A percentile compares a stretch with the other conserved stretches of the same genome.
phyloP scores from a whole-genome alignment of 106 monocot genomes.

The Apostasia ramifera region DNA sequence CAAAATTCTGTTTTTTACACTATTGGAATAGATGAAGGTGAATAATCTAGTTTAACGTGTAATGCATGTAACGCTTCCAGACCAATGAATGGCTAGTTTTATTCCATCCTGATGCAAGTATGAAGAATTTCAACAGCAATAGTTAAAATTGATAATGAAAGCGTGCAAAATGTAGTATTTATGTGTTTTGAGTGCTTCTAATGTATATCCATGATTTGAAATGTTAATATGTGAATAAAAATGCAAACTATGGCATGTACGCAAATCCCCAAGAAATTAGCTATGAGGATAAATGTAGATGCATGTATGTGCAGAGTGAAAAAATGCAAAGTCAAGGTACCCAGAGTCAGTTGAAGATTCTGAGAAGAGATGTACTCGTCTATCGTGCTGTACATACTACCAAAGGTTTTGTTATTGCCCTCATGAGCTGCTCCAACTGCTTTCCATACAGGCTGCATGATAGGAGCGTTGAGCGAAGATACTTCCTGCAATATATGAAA shows the following conservation, averaged over 20 bases:
- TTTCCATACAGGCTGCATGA: constrained; percentile 29
- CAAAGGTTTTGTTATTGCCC: constrained; percentile 2
- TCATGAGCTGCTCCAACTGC: constrained; percentile 8
- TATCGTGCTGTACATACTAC: not conserved
- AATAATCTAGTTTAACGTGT: no score
- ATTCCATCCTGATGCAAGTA: no score
- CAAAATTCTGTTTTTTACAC: no score
- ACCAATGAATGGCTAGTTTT: no score
- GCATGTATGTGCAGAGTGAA: no score
- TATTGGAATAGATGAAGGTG: no score
- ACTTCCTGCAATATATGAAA: constrained; percentile 29
- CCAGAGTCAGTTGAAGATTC: constrained; percentile 15
- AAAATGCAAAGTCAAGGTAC: not conserved
- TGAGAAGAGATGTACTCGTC: not conserved
- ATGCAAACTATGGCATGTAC: no score
- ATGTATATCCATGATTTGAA: not conserved
- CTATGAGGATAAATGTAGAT: no score
- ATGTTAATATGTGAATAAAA: no score
- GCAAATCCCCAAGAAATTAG: no score
- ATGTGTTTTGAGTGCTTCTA: not conserved
- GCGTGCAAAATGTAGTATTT: no score
- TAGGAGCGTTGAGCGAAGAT: constrained; percentile 26
- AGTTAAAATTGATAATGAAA: not conserved
- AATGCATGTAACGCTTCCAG: no score
- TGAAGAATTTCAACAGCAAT: not conserved